Evolutionary conservation across 257 asterid genomes (phyloP), one percentile per base, ranked within the genome.

Genomic region (Solanum chilense): DNA sequence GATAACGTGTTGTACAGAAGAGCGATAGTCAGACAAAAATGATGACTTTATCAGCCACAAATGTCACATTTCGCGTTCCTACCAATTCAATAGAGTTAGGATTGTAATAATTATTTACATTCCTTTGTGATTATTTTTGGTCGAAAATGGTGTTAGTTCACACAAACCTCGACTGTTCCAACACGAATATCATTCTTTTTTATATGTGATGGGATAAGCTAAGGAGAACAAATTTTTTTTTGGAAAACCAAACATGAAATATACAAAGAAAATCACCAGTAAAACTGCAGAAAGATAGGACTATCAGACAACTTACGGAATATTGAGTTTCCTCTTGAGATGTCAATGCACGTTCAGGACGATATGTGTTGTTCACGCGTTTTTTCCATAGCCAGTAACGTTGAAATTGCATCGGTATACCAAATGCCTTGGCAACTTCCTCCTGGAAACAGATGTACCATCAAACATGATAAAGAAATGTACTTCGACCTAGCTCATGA

Each of bases 311-410:
- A 68, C 93, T 87, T 91, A 95, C 98, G 66, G 97, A 90, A 52
- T 52, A 52, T 86, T 96, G 98, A 58, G 91, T 88, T 92, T 94
- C 98, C 87, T 96, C 98, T 41, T 85, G 94, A 85, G 91, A 90
- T 23, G 91, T 92, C 89, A 96, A 91, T 33, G 98, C 92, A 82
- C 96, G 94, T 84, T 92, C 88, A 31, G 98, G 98, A 35, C 98
- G 94, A 88, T 94, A 95, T 3, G 98, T 93, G 60, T 94, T 95
- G 88, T 94, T 95, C 84, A 93, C 96, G 37, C 98, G 94, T 91
- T 94, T 95, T 52, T 96, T 94, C 98, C 98, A 95, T 66, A 92
- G 87, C 98, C 98, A 95, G 88, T 91, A 94, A 84, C 98, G 74
- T 68, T 93, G 98, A 86, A 89, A 94, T 81, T 93, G 95, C 66